Conservation (phyloP, 345 rosid genomes). For the Melaleuca quinquenervia region DNA sequence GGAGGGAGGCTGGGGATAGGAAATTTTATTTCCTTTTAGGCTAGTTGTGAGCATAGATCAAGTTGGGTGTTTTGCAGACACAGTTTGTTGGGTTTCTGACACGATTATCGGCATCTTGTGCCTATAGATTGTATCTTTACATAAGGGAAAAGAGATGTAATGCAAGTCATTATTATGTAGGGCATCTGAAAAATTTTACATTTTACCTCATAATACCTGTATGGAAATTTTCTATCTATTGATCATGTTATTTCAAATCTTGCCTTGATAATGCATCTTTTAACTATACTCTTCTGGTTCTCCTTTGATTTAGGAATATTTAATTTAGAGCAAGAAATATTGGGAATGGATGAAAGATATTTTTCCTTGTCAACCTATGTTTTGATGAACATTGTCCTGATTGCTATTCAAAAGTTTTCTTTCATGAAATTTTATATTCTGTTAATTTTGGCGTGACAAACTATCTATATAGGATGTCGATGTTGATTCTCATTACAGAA, state of each 20-base stretch:
- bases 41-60: background rate
- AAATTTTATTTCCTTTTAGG: background rate
- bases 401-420: background rate
- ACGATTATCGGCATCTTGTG: background rate
- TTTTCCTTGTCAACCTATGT: background rate
- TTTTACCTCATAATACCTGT: background rate
- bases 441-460: background rate
- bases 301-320: background rate
- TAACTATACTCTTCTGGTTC: background rate
- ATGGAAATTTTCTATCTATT: background rate
- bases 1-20: background rate
- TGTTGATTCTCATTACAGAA: constrained; percentile 56
- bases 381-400: background rate
- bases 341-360: background rate
- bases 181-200: background rate
- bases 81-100: background rate
- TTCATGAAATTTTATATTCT: background rate
- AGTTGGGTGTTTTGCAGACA: background rate
- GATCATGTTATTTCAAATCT: background rate
- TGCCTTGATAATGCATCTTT: background rate
- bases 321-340: background rate
- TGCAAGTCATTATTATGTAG: background rate
- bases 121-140: background rate
- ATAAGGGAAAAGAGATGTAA: background rate
- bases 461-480: constrained; percentile 47